Conservation (phyloP, 257 asterid genomes). For the Verbascum thapsus region DNA sequence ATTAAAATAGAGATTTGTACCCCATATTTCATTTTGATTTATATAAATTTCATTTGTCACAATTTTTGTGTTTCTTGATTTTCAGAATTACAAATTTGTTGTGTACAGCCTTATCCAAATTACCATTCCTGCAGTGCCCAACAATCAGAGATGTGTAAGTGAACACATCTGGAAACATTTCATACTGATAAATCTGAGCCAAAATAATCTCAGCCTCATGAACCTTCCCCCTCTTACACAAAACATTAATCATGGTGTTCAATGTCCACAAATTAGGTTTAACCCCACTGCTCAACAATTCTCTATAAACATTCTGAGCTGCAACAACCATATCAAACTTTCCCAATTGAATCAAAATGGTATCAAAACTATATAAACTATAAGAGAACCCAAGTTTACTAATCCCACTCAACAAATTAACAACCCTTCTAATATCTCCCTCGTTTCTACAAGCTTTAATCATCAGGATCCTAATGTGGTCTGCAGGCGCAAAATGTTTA, state of each 20-base stretch:
- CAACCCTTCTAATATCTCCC: constrained; percentile 54
- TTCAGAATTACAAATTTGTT: too few species aligned
- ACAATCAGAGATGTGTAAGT: constrained; percentile 79
- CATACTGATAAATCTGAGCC: constrained; percentile 56
- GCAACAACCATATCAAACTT: constrained; percentile 67
- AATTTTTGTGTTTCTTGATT: too few species aligned
- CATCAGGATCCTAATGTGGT: constrained; percentile 77
- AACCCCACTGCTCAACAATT: constrained; percentile 56
- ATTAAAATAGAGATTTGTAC: too few species aligned
- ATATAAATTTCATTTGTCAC: too few species aligned
- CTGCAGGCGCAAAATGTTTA: constrained; percentile 59
- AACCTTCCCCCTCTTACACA: constrained; percentile 80
- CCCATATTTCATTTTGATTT: too few species aligned
- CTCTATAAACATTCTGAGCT: constrained; percentile 54
- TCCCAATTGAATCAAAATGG: constrained; percentile 82
- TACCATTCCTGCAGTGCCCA: constrained; percentile 75
- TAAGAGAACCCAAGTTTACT: constrained; percentile 43
- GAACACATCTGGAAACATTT: constrained; percentile 75
- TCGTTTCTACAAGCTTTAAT: constrained; percentile 63
- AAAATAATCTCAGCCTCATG: constrained; percentile 66
- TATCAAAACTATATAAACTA: constrained; percentile 70
- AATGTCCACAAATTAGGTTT: constrained; percentile 68
- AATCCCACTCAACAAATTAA: constrained; percentile 59
- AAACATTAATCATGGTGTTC: constrained; percentile 78
- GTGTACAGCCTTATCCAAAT: constrained; percentile 64